Conservation (phyloP, 2,329 filamentous ascomycete species). For the Monosporascus sp. region DNA sequence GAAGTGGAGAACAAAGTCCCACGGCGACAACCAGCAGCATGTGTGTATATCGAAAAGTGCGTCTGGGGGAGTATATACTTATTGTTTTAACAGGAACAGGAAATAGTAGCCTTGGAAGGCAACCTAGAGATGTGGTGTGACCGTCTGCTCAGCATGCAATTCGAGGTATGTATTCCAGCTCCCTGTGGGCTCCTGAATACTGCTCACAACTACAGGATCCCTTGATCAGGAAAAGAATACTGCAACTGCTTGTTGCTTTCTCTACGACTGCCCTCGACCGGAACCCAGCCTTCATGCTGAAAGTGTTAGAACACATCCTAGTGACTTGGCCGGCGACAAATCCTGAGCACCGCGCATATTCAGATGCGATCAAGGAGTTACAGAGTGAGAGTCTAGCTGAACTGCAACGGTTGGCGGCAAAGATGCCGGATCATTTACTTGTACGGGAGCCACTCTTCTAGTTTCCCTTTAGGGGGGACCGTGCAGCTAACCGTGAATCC, state of each 20-base stretch:
- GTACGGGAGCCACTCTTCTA: slow-evolving; percentile 35
- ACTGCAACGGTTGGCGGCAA: slow-evolving; percentile 79
- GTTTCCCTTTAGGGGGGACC: neutral
- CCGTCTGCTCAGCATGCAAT: slow-evolving; percentile 62
- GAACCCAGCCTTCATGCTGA: slow-evolving; percentile 76
- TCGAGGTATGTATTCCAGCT: slow-evolving; percentile 45
- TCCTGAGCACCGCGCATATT: slow-evolving; percentile 66
- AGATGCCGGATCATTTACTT: slow-evolving; percentile 86
- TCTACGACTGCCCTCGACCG: slow-evolving; percentile 75
- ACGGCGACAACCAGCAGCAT: slow-evolving; percentile 12
- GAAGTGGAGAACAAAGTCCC: slow-evolving; percentile 56
- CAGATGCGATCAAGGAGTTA: slow-evolving; percentile 84
- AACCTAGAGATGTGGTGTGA: slow-evolving; percentile 69
- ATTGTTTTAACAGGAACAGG: slow-evolving; percentile 35
- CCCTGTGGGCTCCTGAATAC: neutral
- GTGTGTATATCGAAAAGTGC: slow-evolving; percentile 5
- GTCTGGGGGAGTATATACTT: slow-evolving; percentile 9
- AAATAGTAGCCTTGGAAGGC: slow-evolving; percentile 53
- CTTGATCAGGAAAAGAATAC: slow-evolving; percentile 71
- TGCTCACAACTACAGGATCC: slow-evolving; percentile 55
- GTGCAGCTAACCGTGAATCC: slow-evolving; percentile 13
- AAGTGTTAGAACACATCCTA: slow-evolving; percentile 85
- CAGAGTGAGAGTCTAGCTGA: slow-evolving; percentile 82
- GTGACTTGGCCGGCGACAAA: slow-evolving; percentile 73
- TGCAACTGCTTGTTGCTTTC: slow-evolving; percentile 79